A percentile compares a stretch with the other conserved stretches of the same genome.
These are phyloP conservation scores for Cadophora sp. DNA, from an alignment of 2,329 filamentous ascomycete genomes.

Conservation along the genomic window DNA sequence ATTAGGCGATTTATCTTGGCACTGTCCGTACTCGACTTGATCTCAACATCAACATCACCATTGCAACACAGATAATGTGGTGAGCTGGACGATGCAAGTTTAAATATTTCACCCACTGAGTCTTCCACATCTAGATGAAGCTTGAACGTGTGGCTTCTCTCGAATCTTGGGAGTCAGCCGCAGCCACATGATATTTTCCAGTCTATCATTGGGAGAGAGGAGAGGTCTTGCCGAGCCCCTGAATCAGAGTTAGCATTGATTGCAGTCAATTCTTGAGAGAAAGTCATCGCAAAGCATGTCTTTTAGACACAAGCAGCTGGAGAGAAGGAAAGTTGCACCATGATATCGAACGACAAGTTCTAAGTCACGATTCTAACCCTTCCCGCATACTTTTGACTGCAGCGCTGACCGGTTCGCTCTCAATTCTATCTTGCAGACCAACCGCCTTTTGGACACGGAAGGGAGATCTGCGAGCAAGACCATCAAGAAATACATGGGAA, in stretches of 20 bases:
- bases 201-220: neutral
- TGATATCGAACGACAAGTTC: too few relatives aligned
- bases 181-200: neutral
- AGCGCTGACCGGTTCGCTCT: too few relatives aligned
- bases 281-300: neutral
- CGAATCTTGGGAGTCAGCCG: neutral
- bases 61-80: neutral
- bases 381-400: too few relatives aligned
- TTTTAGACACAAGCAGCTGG: too few relatives aligned
- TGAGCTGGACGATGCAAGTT: neutral
- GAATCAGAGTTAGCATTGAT: neutral
- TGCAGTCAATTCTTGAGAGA: neutral
- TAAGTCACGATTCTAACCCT: too few relatives aligned
- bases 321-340: too few relatives aligned
- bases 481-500: too few relatives aligned
- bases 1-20: constrained; percentile 18
- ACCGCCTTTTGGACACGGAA: too few relatives aligned
- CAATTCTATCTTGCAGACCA: too few relatives aligned
- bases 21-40: neutral
- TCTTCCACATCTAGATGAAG: neutral
- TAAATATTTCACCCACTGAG: neutral
- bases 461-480: too few relatives aligned
- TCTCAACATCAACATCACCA: neutral
- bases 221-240: neutral
- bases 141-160: neutral